Percentiles rank a stretch among this genome's conserved stretches.
These are phyloP conservation scores for Begonia loranthoides DNA, from an alignment of 306 rosid genomes.

Conservation along the genomic window DNA sequence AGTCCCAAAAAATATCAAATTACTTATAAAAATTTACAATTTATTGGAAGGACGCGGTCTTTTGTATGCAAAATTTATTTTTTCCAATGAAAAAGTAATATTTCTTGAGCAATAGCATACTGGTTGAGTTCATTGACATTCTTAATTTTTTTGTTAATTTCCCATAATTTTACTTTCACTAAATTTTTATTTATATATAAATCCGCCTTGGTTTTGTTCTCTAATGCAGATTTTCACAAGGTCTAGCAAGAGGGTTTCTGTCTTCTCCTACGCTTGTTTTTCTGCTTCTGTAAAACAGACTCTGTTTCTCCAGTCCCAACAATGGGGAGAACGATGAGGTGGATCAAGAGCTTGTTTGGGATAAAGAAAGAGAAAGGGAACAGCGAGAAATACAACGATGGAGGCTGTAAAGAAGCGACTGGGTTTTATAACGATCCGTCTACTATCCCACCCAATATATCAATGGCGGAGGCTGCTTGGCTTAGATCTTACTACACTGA, in stretches of 20 bases:
- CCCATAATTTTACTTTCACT: too few species aligned
- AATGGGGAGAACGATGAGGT: constrained; percentile 71
- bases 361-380: constrained; percentile 33
- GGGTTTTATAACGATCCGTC: constrained; percentile 45
- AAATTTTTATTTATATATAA: constrained; percentile 2
- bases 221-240: constrained; percentile 37
- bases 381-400: constrained; percentile 17
- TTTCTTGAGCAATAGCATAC: too few species aligned
- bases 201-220: constrained; percentile 34
- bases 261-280: background rate
- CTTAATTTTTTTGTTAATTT: too few species aligned
- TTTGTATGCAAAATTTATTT: too few species aligned
- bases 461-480: constrained; percentile 75
- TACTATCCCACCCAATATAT: constrained; percentile 66
- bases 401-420: constrained; percentile 9
- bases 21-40: too few species aligned
- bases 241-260: constrained; percentile 15
- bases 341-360: constrained; percentile 65
- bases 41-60: too few species aligned
- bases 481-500: constrained; percentile 39
- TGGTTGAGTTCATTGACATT: too few species aligned
- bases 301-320: too few species aligned
- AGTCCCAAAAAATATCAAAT: too few species aligned
- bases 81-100: too few species aligned
- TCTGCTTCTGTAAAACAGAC: background rate